Conservation (phyloP, 495 filamentous ascomycete species). For the Trichocladium uniseriatum region DNA sequence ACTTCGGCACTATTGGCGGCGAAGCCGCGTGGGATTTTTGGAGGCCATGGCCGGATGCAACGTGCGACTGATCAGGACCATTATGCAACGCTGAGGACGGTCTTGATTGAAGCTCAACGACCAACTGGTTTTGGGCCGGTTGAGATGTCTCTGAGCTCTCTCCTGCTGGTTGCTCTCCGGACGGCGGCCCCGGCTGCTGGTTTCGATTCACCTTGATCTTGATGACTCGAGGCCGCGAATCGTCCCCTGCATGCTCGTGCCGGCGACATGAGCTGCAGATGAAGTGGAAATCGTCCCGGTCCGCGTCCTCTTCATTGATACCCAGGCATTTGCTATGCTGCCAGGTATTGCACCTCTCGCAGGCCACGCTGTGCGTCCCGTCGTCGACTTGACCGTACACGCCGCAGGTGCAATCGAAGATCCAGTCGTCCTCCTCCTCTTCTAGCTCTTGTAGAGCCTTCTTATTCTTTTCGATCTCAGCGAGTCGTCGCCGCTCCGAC, state of each 20-base stretch:
- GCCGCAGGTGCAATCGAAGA: slow-evolving; percentile 90
- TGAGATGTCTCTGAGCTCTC: background rate
- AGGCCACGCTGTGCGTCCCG: slow-evolving; percentile 87
- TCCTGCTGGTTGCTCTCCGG: slow-evolving; percentile 2
- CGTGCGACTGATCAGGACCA: background rate
- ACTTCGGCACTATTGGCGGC: too few relatives aligned
- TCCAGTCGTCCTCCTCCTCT: slow-evolving; percentile 75
- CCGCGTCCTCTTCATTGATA: slow-evolving; percentile 65
- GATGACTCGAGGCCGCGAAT: slow-evolving; percentile 37
- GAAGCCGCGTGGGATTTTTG: background rate
- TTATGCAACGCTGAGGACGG: background rate
- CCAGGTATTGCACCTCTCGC: slow-evolving; percentile 92
- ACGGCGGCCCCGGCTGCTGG: slow-evolving; percentile 24
- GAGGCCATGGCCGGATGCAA: background rate
- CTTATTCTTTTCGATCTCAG: slow-evolving; percentile 66
- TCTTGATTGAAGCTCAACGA: slow-evolving; percentile 14
- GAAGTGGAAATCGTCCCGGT: slow-evolving; percentile 81
- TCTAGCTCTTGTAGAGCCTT: slow-evolving; percentile 62
- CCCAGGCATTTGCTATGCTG: slow-evolving; percentile 88
- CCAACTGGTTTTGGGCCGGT: background rate
- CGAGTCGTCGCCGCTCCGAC: slow-evolving; percentile 69
- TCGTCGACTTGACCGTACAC: slow-evolving; percentile 87
- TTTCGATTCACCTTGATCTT: slow-evolving; percentile 67
- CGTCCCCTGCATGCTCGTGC: slow-evolving; percentile 29
- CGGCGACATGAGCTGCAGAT: slow-evolving; percentile 71